phyloP scores from a whole-genome alignment of 2,329 filamentous ascomycete species.

The Hysterium pulicare region DNA sequence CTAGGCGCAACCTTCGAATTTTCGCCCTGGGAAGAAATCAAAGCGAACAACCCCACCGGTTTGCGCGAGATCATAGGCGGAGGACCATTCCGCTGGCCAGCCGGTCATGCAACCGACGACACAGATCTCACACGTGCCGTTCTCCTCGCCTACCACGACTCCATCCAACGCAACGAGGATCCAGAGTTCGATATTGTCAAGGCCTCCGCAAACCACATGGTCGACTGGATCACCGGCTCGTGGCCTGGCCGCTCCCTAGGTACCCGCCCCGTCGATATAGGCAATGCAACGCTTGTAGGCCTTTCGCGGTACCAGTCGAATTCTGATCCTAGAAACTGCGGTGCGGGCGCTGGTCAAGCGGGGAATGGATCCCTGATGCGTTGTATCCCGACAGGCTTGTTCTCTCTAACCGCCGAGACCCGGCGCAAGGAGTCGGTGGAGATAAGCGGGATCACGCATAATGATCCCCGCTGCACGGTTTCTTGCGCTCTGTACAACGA shows the following conservation, averaged over 20 bases:
- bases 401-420: conserved; percentile 26
- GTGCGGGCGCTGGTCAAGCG: conserved; percentile 39
- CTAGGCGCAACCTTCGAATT: conserved; percentile 50
- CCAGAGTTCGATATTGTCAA: conserved; percentile 27
- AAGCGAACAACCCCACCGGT: conserved; percentile 34
- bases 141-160: conserved; percentile 44
- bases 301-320: conserved; percentile 27
- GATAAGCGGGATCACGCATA: conserved; percentile 21
- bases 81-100: conserved; percentile 42
- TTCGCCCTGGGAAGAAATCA: conserved; percentile 31
- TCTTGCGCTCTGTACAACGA: conserved; percentile 22
- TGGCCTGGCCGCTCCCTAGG: conserved; percentile 42
- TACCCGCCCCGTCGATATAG: conserved; percentile 39
- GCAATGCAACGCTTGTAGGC: conserved; percentile 38
- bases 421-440: conserved; percentile 20
- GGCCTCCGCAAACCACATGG: conserved; percentile 38
- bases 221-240: conserved; percentile 42
- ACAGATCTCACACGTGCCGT: conserved; percentile 49
- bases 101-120: conserved; percentile 49
- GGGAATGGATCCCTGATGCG: conserved; percentile 51
- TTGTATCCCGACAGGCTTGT: conserved; percentile 46
- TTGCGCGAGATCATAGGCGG: conserved; percentile 46
- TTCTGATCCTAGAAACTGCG: conserved; percentile 29
- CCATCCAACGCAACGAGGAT: too few relatives aligned
- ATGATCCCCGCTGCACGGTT: conserved; percentile 19